Conservation (phyloP, 768 basidiomycete species). For the Pulveroboletus ravenelii region DNA sequence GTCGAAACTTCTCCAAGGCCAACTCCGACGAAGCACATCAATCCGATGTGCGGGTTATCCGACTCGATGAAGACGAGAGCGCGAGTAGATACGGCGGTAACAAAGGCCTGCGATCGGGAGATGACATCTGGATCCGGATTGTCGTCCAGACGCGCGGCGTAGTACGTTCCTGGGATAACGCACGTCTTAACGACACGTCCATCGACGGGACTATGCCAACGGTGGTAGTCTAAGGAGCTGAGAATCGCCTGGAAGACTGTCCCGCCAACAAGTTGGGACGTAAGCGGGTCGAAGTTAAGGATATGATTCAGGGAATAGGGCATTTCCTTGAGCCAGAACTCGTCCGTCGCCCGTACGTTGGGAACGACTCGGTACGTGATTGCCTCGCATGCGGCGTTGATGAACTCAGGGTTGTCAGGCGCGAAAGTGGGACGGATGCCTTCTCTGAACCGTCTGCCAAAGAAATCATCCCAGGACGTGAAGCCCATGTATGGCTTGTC, state of each 20-base stretch:
- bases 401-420: slow-evolving; percentile 25
- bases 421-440: slow-evolving; percentile 37
- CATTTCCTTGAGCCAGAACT: slow-evolving; percentile 60
- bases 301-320: slow-evolving; percentile 55
- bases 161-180: slow-evolving; percentile 51
- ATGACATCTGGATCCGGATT: slow-evolving; percentile 24
- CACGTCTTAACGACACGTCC: slow-evolving; percentile 38
- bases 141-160: slow-evolving; percentile 32
- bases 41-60: slow-evolving; percentile 48
- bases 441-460: slow-evolving; percentile 31
- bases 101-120: slow-evolving; percentile 24
- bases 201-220: slow-evolving; percentile 54
- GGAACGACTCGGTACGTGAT: slow-evolving; percentile 38
- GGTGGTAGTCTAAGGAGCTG: slow-evolving; percentile 25
- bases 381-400: slow-evolving; percentile 53
- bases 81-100: slow-evolving; percentile 49
- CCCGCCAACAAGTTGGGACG: slow-evolving; percentile 44
- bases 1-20: slow-evolving; percentile 64
- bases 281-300: slow-evolving; percentile 40
- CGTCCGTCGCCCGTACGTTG: slow-evolving; percentile 35
- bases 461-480: slow-evolving; percentile 53
- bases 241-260: slow-evolving; percentile 57
- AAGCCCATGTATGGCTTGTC: slow-evolving; percentile 39
- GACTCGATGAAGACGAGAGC: slow-evolving; percentile 56
- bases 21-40: slow-evolving; percentile 55